A percentile compares a stretch with the other conserved stretches of the same genome.
These are phyloP conservation scores for Stagonosporopsis rhizophila DNA, from an alignment of 2,329 filamentous ascomycete genomes.

Conservation along the genomic window DNA sequence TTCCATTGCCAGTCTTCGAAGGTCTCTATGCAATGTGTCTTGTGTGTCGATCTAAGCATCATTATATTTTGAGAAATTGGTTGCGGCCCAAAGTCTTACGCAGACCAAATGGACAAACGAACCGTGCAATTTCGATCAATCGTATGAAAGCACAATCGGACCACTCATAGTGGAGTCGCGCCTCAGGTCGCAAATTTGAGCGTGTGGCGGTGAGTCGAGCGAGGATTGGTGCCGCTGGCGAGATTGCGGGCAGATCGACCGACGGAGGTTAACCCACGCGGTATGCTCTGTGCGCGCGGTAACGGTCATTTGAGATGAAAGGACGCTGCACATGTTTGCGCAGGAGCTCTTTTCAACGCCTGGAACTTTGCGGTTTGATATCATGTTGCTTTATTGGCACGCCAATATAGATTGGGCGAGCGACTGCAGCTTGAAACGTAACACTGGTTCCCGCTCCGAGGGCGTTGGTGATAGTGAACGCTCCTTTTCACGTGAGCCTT, in stretches of 20 bases:
- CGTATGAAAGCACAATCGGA: constrained; percentile 15
- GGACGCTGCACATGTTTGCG: constrained; percentile 16
- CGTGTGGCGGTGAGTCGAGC: constrained; percentile 32
- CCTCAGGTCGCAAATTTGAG: constrained; percentile 20
- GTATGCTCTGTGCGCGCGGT: constrained; percentile 31
- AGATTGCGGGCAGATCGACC: constrained; percentile 33
- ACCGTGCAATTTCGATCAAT: constrained; percentile 17
- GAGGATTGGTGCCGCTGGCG: constrained; percentile 27
- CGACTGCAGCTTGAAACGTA: constrained; percentile 32
- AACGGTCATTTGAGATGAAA: constrained; percentile 31
- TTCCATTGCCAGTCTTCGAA: constrained; percentile 16
- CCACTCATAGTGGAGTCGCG: constrained; percentile 14
- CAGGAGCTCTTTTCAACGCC: constrained; percentile 19
- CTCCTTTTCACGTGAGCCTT: constrained; percentile 42
- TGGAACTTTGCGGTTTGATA: constrained; percentile 9
- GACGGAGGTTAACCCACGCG: constrained; percentile 23
- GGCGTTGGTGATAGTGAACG: constrained; percentile 16
- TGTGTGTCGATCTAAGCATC: not conserved
- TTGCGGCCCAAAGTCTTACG: constrained; percentile 16
- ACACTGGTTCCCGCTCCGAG: constrained; percentile 21
- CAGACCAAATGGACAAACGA: not conserved
- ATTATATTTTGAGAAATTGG: constrained; percentile 21
- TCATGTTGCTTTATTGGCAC: not conserved
- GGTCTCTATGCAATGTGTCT: not conserved
- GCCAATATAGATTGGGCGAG: constrained; percentile 23